Conservation (phyloP, 2,329 filamentous ascomycete genomes). For the Botrytis squamosa region DNA sequence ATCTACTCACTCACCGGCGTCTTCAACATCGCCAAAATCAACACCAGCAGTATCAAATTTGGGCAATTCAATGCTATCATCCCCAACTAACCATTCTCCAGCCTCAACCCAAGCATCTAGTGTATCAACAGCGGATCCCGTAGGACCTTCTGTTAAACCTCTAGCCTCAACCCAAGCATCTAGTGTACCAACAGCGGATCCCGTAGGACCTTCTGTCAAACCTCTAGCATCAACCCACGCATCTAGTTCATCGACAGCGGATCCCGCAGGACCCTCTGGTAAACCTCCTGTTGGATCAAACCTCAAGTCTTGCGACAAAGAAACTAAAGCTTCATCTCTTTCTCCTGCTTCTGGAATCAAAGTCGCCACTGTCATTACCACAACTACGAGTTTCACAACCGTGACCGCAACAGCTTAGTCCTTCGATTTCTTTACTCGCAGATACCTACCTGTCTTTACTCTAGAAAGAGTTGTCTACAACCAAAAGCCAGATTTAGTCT, state of each 20-base stretch:
- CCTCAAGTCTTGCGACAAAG: neutral
- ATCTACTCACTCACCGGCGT: neutral
- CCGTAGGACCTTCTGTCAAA: neutral
- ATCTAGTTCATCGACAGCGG: neutral
- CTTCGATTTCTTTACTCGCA: neutral
- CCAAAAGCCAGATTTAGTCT: neutral
- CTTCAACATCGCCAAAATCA: neutral
- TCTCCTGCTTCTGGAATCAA: neutral
- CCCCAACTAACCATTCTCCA: neutral
- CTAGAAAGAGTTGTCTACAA: neutral
- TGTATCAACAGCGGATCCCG: neutral
- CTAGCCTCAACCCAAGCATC: neutral
- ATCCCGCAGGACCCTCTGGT: neutral
- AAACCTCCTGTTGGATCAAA: neutral
- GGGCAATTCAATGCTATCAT: neutral
- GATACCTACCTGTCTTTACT: slow-evolving; percentile 1
- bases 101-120: neutral
- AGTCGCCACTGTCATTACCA: neutral
- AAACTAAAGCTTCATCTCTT: neutral
- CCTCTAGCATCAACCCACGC: neutral
- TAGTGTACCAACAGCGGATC: neutral
- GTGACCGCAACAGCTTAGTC: neutral
- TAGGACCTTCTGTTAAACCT: neutral
- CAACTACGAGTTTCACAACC: neutral
- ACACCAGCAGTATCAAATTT: neutral